A percentile compares a stretch with the other conserved stretches of the same genome.
These are phyloP conservation scores for Sophora flavescens DNA, from an alignment of 306 rosid species.

Conservation along the genomic window DNA sequence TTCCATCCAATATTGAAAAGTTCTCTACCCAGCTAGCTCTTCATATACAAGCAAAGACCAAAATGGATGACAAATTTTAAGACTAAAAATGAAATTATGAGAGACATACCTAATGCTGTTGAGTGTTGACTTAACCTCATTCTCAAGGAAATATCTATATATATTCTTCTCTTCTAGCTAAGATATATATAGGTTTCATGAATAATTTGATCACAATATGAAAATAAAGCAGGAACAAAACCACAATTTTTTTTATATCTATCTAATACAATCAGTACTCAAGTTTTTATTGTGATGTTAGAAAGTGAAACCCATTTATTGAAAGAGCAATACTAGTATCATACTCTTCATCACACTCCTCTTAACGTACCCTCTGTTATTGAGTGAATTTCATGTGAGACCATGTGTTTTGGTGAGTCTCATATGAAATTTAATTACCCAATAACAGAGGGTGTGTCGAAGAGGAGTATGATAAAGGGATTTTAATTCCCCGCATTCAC, in stretches of 20 bases:
- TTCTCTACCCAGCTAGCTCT: slow-evolving; percentile 18
- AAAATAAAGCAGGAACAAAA: not conserved
- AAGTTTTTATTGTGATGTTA: not conserved
- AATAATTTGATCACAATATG: not conserved
- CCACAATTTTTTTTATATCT: not conserved
- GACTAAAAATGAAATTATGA: not conserved
- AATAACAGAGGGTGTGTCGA: too few species aligned
- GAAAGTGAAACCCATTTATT: slow-evolving; percentile 24
- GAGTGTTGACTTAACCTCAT: not conserved
- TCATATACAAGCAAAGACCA: slow-evolving; percentile 7
- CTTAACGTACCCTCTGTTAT: too few species aligned
- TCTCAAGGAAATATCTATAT: not conserved
- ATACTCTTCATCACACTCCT: too few species aligned
- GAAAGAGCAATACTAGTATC: not conserved
- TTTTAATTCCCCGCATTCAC: too few species aligned
- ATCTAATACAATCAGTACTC: not conserved
- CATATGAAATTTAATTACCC: too few species aligned
- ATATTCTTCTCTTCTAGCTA: slow-evolving; percentile 28
- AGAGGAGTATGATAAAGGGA: too few species aligned
- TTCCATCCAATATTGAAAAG: slow-evolving; percentile 21
- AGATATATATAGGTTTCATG: not conserved
- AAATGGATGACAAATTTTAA: not conserved
- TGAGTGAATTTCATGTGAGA: too few species aligned
- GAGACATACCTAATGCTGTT: slow-evolving; percentile 24
- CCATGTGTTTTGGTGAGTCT: too few species aligned